Evolutionary conservation across 2,329 filamentous ascomycete species (phyloP), one percentile per base, ranked within the genome.

Genomic region (Zarea fungicola): DNA sequence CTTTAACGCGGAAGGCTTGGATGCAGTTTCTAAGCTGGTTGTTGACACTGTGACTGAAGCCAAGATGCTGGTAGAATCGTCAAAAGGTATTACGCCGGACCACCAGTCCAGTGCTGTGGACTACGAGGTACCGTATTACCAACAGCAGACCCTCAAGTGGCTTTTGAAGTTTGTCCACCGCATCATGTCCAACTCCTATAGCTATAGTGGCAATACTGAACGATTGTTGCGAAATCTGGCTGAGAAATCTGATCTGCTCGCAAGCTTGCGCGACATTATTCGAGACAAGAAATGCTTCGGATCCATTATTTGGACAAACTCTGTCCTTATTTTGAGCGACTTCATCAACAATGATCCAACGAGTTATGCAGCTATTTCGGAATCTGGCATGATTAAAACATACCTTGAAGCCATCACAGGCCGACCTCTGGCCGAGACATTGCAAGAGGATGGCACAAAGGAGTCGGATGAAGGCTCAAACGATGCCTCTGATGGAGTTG

Each of bases 291-390:
- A 75, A 45, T 75, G 84, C 31, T 99, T 91, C 63, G 93, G 93
- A 11, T 93, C 92, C 2, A 85, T 93, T 51, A 89, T 97, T 5
- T 99, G 93, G 93, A 96, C 90, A 42, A 91, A 91, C 63, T 87
- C 90, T 6, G 89, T 96, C 53, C 91, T 85, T 48, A 92, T 96
- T 49, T 74, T 99, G 43, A 93, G 89, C 62, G 92, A 89, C 58
- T 99, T 99, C 66, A 95, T 99, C 59, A 95, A 99, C 68, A 96
- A 97, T 62, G 93, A 99, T 61, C 93, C 93, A 0, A 99, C 93
- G 1, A 99, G 93, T 65, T 99, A 96, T 64, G 86, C 89, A 23
- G 89, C 96, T 21, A 93, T 99, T 55, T 89, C 89, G 13, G 93
- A 99, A 68, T 92, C 93, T 43, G 90, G 90, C 19, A 78, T 99